Evolutionary conservation across 768 basidiomycete genomes (phyloP).

Genomic region (Psilocybe cubensis): DNA sequence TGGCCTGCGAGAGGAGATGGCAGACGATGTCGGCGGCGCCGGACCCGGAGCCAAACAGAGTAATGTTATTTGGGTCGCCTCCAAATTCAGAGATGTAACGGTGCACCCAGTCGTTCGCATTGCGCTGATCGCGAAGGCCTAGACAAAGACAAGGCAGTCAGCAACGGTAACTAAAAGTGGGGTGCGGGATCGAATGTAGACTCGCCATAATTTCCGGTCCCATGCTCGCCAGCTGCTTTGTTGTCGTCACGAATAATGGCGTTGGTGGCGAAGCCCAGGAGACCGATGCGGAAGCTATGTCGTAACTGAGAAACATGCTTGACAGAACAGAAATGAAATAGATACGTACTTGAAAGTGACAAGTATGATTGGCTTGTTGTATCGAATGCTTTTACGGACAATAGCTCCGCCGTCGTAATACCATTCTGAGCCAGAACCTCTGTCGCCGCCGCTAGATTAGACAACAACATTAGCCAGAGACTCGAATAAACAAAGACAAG

Average conservation of each 20-base stretch:
- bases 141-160: neutral
- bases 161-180: conserved; percentile 8
- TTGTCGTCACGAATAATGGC: conserved; percentile 71
- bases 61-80: conserved; percentile 64
- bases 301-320: conserved; percentile 2
- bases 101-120: conserved; percentile 66
- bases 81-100: conserved; percentile 65
- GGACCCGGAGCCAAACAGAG: conserved; percentile 52
- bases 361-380: conserved; percentile 68
- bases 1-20: conserved; percentile 66
- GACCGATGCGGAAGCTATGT: conserved; percentile 72
- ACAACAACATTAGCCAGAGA: conserved; percentile 7
- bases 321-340: neutral
- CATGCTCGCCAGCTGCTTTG: conserved; percentile 62
- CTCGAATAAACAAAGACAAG: conserved; percentile 8
- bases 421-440: conserved; percentile 79
- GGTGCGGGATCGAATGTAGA: neutral
- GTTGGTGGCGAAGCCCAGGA: conserved; percentile 78
- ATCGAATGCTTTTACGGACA: conserved; percentile 66
- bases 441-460: conserved; percentile 65
- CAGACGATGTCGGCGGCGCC: conserved; percentile 62
- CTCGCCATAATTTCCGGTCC: conserved; percentile 79
- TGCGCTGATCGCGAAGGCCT: conserved; percentile 70
- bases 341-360: conserved; percentile 81
- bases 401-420: conserved; percentile 74